These are phyloP conservation scores for Candida sanyaensis DNA, from an alignment of 1,139 yeast species.

Conservation along the genomic window DNA sequence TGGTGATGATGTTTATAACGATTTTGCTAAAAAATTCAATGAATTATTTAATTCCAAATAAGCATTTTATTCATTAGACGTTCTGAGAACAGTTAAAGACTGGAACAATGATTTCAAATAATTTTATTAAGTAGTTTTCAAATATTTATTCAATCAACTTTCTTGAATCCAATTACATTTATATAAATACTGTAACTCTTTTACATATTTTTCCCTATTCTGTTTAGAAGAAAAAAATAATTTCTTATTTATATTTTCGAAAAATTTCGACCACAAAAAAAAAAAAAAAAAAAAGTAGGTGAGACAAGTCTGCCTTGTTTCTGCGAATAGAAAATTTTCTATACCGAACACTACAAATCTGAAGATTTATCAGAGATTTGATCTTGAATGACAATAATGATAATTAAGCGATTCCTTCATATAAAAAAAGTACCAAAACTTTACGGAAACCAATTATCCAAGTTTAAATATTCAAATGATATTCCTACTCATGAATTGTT, in stretches of 20 bases:
- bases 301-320: not conserved
- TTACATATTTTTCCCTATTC: not conserved
- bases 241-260: too few relatives aligned
- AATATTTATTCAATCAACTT: too few relatives aligned
- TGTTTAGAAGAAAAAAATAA: not conserved
- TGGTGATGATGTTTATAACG: slow-evolving; percentile 38
- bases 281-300: too few relatives aligned
- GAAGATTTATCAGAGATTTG: not conserved
- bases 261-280: too few relatives aligned
- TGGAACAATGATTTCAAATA: too few relatives aligned
- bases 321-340: too few relatives aligned
- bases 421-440: slow-evolving; percentile 29
- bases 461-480: slow-evolving; percentile 15
- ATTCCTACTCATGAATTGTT: slow-evolving; percentile 54
- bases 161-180: too few relatives aligned
- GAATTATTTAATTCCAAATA: slow-evolving; percentile 12
- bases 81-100: not conserved
- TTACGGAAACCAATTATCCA: slow-evolving; percentile 21
- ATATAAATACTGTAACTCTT: too few relatives aligned
- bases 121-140: not conserved
- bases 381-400: slow-evolving; percentile 4
- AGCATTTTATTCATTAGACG: not conserved
- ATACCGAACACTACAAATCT: too few relatives aligned
- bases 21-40: slow-evolving; percentile 21
- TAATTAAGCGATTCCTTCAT: slow-evolving; percentile 11